Evolutionary conservation across 331 rosid genomes (phyloP).

Genomic region (Cydonia oblonga): DNA sequence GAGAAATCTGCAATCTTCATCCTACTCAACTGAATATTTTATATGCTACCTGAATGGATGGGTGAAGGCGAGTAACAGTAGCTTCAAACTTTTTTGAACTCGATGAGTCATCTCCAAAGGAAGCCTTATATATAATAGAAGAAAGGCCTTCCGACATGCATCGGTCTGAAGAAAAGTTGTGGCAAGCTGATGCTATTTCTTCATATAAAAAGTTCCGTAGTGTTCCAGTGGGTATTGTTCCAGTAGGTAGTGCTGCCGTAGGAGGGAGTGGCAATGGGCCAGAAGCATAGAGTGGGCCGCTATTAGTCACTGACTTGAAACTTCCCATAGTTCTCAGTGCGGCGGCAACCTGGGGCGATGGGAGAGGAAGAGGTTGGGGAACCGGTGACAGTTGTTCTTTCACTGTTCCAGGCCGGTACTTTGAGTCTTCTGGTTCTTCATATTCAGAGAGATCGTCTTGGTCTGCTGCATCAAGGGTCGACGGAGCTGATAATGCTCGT

Average conservation of each 20-base stretch:
- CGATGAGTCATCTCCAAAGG: conserved; percentile 76
- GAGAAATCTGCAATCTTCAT: background rate
- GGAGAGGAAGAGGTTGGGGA: conserved; percentile 95
- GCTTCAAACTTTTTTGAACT: conserved; percentile 83
- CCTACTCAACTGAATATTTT: background rate
- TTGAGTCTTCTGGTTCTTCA: conserved; percentile 67
- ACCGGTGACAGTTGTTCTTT: conserved; percentile 55
- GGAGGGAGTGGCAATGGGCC: conserved; percentile 96
- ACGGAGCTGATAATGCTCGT: conserved; percentile 87
- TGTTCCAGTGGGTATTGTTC: conserved; percentile 33
- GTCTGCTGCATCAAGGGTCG: conserved; percentile 89
- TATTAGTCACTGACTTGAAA: conserved; percentile 55
- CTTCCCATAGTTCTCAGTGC: conserved; percentile 51
- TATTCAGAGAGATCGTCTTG: conserved; percentile 65
- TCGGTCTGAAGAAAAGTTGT: conserved; percentile 64
- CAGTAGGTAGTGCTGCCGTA: conserved; percentile 29
- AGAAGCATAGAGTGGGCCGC: conserved; percentile 60
- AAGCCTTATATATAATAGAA: conserved; percentile 68
- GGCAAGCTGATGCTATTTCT: conserved; percentile 79
- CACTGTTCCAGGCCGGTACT: conserved; percentile 34
- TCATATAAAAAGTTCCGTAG: conserved; percentile 57
- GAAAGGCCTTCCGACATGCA: conserved; percentile 85
- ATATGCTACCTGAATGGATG: conserved; percentile 58
- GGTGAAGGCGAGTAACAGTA: conserved; percentile 79
- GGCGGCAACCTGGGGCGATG: conserved; percentile 54